Evolutionary conservation across 345 rosid species (phyloP).

Genomic region (Tarenaya hassleriana): DNA sequence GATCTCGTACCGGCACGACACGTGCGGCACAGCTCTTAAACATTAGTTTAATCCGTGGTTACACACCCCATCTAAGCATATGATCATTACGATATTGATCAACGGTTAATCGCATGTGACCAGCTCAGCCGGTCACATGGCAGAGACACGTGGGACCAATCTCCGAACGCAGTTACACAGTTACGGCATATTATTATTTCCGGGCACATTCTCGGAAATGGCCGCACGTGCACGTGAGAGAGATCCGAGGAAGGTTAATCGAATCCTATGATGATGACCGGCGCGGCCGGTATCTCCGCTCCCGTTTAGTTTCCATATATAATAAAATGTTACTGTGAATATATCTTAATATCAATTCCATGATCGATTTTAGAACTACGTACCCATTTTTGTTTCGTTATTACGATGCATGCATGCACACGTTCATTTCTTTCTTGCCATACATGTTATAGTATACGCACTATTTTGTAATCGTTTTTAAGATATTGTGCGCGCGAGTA

Average conservation of each 20-base stretch:
- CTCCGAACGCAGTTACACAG: conserved; percentile 17
- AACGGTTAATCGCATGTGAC: conserved; percentile 48
- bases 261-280: no score
- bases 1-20: conserved; percentile 27
- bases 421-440: no score
- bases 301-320: no score
- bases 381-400: no score
- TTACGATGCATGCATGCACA: no score
- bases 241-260: not conserved
- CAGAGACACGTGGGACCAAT: conserved; percentile 26
- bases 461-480: no score
- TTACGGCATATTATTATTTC: conserved; percentile 13
- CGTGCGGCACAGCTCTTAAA: conserved; percentile 30
- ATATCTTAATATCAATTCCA: no score
- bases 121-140: conserved; percentile 65
- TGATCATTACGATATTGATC: conserved; percentile 27
- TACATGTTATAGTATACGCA: no score
- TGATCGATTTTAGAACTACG: no score
- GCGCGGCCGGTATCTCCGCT: no score
- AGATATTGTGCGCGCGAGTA: no score
- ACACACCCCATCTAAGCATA: conserved; percentile 23
- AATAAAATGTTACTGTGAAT: no score
- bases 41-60: conserved; percentile 17
- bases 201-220: conserved; percentile 24
- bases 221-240: conserved; percentile 44